Evolutionary conservation across 2,329 filamentous ascomycete species (phyloP).

Genomic region (Pseudofabraea citricarpa): DNA sequence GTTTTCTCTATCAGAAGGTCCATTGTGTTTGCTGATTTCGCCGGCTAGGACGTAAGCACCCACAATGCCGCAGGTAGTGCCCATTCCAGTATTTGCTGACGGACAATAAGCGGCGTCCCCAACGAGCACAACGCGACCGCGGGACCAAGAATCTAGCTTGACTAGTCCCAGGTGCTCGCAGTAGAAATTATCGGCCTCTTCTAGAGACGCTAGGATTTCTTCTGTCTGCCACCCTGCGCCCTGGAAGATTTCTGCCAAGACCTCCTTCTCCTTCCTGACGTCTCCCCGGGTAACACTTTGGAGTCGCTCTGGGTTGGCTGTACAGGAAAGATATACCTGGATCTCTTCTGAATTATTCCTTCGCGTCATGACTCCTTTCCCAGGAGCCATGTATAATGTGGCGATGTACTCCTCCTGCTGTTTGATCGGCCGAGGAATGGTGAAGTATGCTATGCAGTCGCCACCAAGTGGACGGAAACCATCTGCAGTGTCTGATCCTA

Average conservation of each 20-base stretch:
- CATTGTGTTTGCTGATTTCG: conserved; percentile 31
- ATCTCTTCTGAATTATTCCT: conserved; percentile 31
- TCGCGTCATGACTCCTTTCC: conserved; percentile 35
- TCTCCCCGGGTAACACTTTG: no score
- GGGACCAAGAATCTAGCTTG: conserved; percentile 35
- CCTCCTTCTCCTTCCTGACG: conserved; percentile 32
- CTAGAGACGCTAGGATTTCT: conserved; percentile 36
- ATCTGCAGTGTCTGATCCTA: conserved; percentile 19
- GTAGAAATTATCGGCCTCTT: conserved; percentile 37
- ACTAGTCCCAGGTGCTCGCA: conserved; percentile 37
- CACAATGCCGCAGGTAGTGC: conserved; percentile 41
- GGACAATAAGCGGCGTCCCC: conserved; percentile 51
- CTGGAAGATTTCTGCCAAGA: conserved; percentile 32
- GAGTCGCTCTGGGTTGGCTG: conserved; percentile 19
- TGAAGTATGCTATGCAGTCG: conserved; percentile 33
- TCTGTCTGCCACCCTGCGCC: conserved; percentile 39
- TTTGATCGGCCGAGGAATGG: conserved; percentile 25
- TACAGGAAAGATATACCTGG: conserved; percentile 34
- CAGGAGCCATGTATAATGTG: conserved; percentile 31
- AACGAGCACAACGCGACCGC: conserved; percentile 41
- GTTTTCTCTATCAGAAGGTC: not conserved
- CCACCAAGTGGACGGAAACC: conserved; percentile 17
- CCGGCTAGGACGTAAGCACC: conserved; percentile 53
- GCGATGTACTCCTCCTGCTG: conserved; percentile 31
- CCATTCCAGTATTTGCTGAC: conserved; percentile 42